A percentile compares a stretch with the other conserved stretches of the same genome.
These are phyloP conservation scores for Penicillium sp. DNA, from an alignment of 2,329 filamentous ascomycete species.

Conservation along the genomic window DNA sequence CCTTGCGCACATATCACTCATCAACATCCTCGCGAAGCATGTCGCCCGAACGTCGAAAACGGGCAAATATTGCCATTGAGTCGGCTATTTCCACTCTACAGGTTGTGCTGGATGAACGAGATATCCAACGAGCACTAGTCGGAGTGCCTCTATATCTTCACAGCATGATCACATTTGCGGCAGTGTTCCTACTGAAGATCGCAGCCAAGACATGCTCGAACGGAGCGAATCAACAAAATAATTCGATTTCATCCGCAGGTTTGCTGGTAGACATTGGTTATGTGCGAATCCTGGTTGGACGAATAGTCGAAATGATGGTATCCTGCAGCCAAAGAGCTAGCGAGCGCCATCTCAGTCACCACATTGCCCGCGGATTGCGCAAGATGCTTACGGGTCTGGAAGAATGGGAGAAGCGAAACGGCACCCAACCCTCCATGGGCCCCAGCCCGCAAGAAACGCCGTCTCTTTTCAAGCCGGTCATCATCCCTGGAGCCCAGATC, in stretches of 20 bases:
- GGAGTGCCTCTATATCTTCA: constrained; percentile 52
- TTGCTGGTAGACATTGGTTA: constrained; percentile 40
- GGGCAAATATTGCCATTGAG: constrained; percentile 49
- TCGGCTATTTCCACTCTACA: constrained; percentile 49
- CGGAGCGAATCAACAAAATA: constrained; percentile 37
- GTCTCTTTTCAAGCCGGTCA: constrained; percentile 41
- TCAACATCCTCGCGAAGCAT: constrained; percentile 42
- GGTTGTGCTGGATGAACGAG: constrained; percentile 48
- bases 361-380: constrained; percentile 43
- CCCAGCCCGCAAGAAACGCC: constrained; percentile 30
- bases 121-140: constrained; percentile 47
- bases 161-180: constrained; percentile 54
- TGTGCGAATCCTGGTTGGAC: constrained; percentile 39
- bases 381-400: constrained; percentile 47
- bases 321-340: constrained; percentile 44
- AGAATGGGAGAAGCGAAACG: constrained; percentile 44
- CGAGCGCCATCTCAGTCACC: constrained; percentile 46
- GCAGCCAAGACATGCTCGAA: constrained; percentile 45
- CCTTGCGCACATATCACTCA: constrained; percentile 51
- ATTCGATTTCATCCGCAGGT: constrained; percentile 43
- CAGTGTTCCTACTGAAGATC: constrained; percentile 52
- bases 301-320: constrained; percentile 43
- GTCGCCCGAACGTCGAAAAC: constrained; percentile 50
- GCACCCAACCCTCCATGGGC: constrained; percentile 24
- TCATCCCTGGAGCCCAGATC: constrained; percentile 42